Conservation (phyloP, 495 filamentous ascomycete genomes). For the Aspergillus indologenus region DNA sequence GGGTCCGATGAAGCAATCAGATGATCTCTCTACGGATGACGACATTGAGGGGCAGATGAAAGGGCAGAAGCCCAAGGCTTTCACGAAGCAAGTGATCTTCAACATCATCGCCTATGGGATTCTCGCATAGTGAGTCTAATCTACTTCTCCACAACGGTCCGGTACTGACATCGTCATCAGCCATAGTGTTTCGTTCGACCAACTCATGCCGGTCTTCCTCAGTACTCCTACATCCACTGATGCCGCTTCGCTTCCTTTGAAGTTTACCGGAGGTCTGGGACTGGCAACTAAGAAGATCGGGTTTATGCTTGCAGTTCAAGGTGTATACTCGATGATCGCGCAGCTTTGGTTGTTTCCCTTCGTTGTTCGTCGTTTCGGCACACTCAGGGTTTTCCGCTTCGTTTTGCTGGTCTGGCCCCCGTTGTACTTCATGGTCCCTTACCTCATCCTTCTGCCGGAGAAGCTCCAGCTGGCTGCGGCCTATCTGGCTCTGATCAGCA, state of each 20-base stretch:
- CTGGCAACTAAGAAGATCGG: conserved; percentile 80
- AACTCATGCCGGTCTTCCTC: conserved; percentile 87
- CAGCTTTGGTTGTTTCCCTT: conserved; percentile 81
- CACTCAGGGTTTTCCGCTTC: conserved; percentile 73
- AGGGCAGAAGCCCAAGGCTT: conserved; percentile 47
- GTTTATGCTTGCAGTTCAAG: conserved; percentile 81
- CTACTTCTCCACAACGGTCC: conserved; percentile 10
- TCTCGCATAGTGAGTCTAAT: conserved; percentile 80
- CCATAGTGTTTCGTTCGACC: conserved; percentile 89
- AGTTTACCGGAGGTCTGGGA: conserved; percentile 83
- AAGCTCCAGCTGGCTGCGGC: conserved; percentile 67
- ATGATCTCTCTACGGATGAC: conserved; percentile 27
- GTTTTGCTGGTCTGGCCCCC: conserved; percentile 80
- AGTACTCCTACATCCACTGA: conserved; percentile 63
- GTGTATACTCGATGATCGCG: conserved; percentile 80
- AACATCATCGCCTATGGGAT: conserved; percentile 89
- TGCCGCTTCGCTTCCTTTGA: conserved; percentile 68
- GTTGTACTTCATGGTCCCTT: conserved; percentile 83
- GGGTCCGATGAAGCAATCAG: conserved; percentile 37
- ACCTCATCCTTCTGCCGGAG: conserved; percentile 78
- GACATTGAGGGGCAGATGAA: conserved; percentile 46
- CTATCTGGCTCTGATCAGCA: conserved; percentile 75
- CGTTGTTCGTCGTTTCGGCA: conserved; percentile 67
- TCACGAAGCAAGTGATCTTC: conserved; percentile 76
- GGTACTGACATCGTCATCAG: conserved; percentile 51